These are phyloP conservation scores for Cruciata laevipes DNA, from an alignment of 257 asterid species.

Conservation along the genomic window DNA sequence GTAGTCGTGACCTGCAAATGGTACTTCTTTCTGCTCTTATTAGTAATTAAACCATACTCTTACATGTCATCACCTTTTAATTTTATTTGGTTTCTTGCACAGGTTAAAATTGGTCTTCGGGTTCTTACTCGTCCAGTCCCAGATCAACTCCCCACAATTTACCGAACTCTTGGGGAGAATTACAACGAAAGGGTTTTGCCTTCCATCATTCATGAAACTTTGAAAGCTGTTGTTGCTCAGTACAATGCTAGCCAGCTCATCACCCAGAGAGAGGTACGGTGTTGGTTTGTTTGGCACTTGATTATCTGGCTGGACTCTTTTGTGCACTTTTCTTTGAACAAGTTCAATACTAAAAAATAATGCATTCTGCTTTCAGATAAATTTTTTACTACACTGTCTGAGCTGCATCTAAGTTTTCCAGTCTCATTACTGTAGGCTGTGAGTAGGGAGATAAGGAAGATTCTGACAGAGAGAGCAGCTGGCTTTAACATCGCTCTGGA, in stretches of 20 bases:
- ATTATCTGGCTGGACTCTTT: neutral
- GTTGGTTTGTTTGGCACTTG: neutral
- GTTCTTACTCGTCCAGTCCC: slow-evolving; percentile 86
- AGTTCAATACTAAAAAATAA: neutral
- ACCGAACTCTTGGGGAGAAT: slow-evolving; percentile 79
- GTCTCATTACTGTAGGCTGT: slow-evolving; percentile 41
- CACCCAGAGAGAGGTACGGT: slow-evolving; percentile 86
- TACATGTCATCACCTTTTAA: neutral
- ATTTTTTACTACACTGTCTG: neutral
- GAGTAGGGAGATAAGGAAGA: slow-evolving; percentile 74
- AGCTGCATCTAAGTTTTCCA: neutral
- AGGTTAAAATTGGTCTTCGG: slow-evolving; percentile 91
- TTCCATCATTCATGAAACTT: slow-evolving; percentile 81
- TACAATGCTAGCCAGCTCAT: slow-evolving; percentile 92
- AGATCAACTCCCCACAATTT: slow-evolving; percentile 77
- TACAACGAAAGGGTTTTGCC: slow-evolving; percentile 85
- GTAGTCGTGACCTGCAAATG: slow-evolving; percentile 97
- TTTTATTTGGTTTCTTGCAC: slow-evolving; percentile 11
- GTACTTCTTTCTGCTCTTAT: slow-evolving; percentile 26
- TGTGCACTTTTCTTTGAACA: neutral
- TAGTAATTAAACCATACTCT: neutral
- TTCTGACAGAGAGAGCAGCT: slow-evolving; percentile 77
- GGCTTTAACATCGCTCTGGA: slow-evolving; percentile 86
- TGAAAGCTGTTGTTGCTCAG: slow-evolving; percentile 89
- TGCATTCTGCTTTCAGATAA: no score